Base-by-base conservation (phyloP, 2,329 filamentous ascomycete genomes). In the Dendrostoma leiphaemia region DNA sequence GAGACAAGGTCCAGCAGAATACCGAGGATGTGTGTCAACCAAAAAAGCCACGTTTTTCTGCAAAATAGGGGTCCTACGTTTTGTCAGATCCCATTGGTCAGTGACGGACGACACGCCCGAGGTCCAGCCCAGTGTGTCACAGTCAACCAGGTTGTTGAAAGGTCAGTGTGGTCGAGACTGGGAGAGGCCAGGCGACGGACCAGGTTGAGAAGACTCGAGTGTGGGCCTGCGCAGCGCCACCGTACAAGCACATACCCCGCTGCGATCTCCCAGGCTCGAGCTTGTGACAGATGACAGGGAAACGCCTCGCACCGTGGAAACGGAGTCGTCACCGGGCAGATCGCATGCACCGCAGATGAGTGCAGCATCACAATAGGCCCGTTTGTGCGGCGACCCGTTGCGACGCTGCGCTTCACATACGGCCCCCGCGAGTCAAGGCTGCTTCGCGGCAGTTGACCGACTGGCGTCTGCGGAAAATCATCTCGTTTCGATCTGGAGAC, bases 1-100 rank as follows among this genome's bases (percentile, higher is more conserved):
- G 31, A 44, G 31, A 29, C 45, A 23, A 45, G 44, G 29, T 53
- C 49, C 53, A 49, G 53, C 37, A 56, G 47, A 28, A 48, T 32
- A 35, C 53, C 53, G 53, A 56, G 43, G 40, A 13, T 34, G 29
- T 12, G 44, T 31, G 28, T 9, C 38, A 45, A n/a, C n/a, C n/a
- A n/a, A n/a, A n/a, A 21, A 10, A 44, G 49, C 53, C 53, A 56
- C 53, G 53, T 56, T 56, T 55, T 56, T 45, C 19, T 23, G 9
- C 13, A 48, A 47, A 48, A 44, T 56, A 56, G 37, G 53, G 53
- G 53, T 56, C 53, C 53, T 28, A 29, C 13, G 15, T 17, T 29
- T 19, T 40, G 31, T 32, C 17, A n/a, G n/a, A n/a, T n/a, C n/a
- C n/a, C n/a, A n/a, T n/a, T n/a, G n/a, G 23, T 29, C 15, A 38